Conservation (phyloP, 73 alveolate genomes). For the Urostyla sp. region DNA sequence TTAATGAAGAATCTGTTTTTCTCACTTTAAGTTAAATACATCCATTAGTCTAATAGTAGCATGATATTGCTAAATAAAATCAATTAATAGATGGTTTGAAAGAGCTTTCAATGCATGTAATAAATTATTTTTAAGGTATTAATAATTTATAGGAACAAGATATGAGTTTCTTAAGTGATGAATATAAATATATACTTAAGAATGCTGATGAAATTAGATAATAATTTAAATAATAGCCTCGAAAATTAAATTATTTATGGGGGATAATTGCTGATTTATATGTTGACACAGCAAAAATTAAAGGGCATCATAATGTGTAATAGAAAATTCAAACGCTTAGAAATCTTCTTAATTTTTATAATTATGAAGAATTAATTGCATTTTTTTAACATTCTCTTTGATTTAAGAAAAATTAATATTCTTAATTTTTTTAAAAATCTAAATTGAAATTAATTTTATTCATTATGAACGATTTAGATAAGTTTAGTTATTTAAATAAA, state of each 20-base stretch:
- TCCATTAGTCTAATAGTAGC: slow-evolving; percentile 66
- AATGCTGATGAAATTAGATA: slow-evolving; percentile 63
- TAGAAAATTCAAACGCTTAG: slow-evolving; percentile 44
- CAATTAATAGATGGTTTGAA: slow-evolving; percentile 71
- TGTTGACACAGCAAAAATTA: slow-evolving; percentile 68
- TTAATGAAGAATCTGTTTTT: slow-evolving; percentile 35
- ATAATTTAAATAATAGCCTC: slow-evolving; percentile 55
- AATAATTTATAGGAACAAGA: slow-evolving; percentile 70
- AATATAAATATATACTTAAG: slow-evolving; percentile 60
- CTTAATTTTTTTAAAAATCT: not conserved
- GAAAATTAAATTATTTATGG: slow-evolving; percentile 70
- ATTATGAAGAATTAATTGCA: slow-evolving; percentile 58
- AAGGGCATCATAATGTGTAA: slow-evolving; percentile 64
- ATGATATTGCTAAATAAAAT: slow-evolving; percentile 57
- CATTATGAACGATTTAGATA: slow-evolving; percentile 36
- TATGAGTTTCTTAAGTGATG: slow-evolving; percentile 60
- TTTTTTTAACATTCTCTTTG: slow-evolving; percentile 46
- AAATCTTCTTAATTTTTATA: slow-evolving; percentile 49
- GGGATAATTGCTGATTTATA: slow-evolving; percentile 77
- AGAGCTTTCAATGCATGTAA: slow-evolving; percentile 61
- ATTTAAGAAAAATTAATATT: not conserved
- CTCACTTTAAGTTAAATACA: slow-evolving; percentile 55
- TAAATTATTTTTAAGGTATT: too few relatives aligned
- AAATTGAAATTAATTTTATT: slow-evolving; percentile 7
- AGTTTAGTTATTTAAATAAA: slow-evolving; percentile 1